phyloP scores from a whole-genome alignment of 139 green algal species.

The Asterochloris sp. region DNA sequence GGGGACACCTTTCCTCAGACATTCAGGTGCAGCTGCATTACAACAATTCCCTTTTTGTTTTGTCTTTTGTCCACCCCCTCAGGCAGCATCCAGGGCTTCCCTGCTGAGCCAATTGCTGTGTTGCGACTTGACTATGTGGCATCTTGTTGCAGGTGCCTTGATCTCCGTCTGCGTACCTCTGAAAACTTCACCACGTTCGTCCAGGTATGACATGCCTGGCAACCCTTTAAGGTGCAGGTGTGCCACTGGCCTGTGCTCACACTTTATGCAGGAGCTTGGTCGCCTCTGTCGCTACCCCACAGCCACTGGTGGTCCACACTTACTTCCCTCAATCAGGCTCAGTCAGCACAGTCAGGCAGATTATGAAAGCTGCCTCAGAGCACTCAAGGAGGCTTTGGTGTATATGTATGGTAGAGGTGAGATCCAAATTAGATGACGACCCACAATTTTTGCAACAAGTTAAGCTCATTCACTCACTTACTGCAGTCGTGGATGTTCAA shows the following conservation, averaged over 20 bases:
- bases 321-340: not conserved
- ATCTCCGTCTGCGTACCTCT: not conserved
- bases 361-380: not conserved
- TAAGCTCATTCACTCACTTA: not conserved
- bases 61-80: too few relatives aligned
- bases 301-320: too few relatives aligned
- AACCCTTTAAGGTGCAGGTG: not conserved
- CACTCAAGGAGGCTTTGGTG: not conserved
- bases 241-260: not conserved
- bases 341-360: not conserved
- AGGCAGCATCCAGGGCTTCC: too few relatives aligned
- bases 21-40: not conserved
- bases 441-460: not conserved
- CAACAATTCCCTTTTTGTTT: too few relatives aligned
- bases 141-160: too few relatives aligned
- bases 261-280: not conserved
- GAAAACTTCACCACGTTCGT: not conserved
- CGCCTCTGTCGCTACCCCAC: conserved; percentile 1
- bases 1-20: conserved; percentile 17
- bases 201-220: too few relatives aligned
- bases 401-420: not conserved
- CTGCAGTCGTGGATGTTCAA: too few relatives aligned
- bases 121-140: too few relatives aligned
- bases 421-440: not conserved
- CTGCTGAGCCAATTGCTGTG: too few relatives aligned